phyloP scores from a whole-genome alignment of 768 basidiomycete species.

The Boletus insuetus region DNA sequence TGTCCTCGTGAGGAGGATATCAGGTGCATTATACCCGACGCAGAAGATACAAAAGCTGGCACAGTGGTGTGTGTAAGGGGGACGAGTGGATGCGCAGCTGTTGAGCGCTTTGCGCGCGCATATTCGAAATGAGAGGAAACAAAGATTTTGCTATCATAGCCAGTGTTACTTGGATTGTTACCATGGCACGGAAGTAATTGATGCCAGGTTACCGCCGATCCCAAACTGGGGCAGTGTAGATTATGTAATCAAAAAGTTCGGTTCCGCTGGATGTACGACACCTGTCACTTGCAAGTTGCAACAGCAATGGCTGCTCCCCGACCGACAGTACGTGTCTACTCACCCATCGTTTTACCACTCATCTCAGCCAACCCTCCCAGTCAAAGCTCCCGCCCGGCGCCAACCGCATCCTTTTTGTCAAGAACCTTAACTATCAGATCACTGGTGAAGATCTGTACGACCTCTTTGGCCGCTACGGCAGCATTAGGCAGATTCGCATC shows the following conservation, averaged over 20 bases:
- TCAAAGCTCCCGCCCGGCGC: slow-evolving; percentile 89
- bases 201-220: too few relatives aligned
- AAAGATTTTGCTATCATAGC: too few relatives aligned
- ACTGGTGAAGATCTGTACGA: slow-evolving; percentile 95
- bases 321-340: slow-evolving; percentile 50
- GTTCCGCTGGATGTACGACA: neutral
- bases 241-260: slow-evolving; percentile 19
- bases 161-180: neutral
- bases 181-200: too few relatives aligned
- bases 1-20: slow-evolving; percentile 76
- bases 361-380: slow-evolving; percentile 35
- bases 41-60: slow-evolving; percentile 44
- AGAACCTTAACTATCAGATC: slow-evolving; percentile 90
- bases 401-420: slow-evolving; percentile 89
- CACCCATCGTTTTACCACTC: neutral
- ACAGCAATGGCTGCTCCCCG: slow-evolving; percentile 60
- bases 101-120: slow-evolving; percentile 46
- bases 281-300: neutral
- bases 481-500: slow-evolving; percentile 91
- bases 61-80: slow-evolving; percentile 75
- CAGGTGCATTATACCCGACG: slow-evolving; percentile 72
- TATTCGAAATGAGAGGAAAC: slow-evolving; percentile 7
- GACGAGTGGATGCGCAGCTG: slow-evolving; percentile 54
- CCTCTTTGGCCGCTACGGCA: slow-evolving; percentile 95
- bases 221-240: neutral